phyloP scores from a whole-genome alignment of 306 rosid species.

The Begonia fuchsioides region DNA sequence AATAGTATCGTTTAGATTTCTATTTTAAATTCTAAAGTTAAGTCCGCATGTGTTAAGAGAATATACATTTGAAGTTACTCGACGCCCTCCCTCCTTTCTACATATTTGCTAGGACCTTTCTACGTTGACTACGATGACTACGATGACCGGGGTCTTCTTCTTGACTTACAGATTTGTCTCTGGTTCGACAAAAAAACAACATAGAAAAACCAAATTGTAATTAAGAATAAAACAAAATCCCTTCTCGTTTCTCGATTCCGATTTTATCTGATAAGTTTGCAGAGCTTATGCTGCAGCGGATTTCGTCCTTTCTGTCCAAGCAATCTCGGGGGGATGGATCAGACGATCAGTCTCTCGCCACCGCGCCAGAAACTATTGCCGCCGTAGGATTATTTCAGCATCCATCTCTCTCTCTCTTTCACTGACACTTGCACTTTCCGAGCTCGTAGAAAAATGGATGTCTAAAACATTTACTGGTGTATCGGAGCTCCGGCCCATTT shows the following conservation, averaged over 20 bases:
- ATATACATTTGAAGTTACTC: too few species aligned
- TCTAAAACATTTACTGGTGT: constrained; percentile 77
- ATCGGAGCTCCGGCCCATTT: constrained; percentile 34
- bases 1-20: too few species aligned
- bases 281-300: constrained; percentile 18
- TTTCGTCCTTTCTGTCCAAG: constrained; percentile 19
- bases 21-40: too few species aligned
- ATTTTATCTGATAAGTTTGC: constrained; percentile 9
- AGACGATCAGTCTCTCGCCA: constrained; percentile 16
- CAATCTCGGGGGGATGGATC: constrained; percentile 12
- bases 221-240: constrained; percentile 12
- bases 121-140: too few species aligned
- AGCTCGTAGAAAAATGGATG: constrained; percentile 53
- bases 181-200: constrained; percentile 24
- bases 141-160: too few species aligned
- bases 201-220: too few species aligned
- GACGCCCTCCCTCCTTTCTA: too few species aligned
- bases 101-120: too few species aligned
- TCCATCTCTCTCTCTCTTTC: constrained; percentile 28
- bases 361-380: constrained; percentile 26
- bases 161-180: constrained; percentile 55
- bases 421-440: constrained; percentile 47
- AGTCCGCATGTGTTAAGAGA: too few species aligned
- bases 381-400: constrained; percentile 23
- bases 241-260: constrained; percentile 12